Evolutionary conservation across 495 filamentous ascomycete genomes (phyloP).

Genomic region (Apiosordaria backusii): DNA sequence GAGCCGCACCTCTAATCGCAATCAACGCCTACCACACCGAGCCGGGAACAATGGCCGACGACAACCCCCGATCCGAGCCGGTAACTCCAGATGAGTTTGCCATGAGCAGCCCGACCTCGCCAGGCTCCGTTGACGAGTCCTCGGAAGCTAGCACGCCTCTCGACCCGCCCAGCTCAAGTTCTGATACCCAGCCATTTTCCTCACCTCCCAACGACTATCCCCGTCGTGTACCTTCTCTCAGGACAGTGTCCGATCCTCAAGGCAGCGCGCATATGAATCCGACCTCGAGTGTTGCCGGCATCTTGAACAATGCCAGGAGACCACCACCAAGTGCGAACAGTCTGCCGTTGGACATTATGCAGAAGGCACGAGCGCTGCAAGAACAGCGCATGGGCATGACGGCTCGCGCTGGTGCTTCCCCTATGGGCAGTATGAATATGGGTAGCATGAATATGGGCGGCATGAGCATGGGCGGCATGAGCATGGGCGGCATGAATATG

Average conservation of each 20-base stretch:
- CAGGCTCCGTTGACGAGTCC: constrained; percentile 39
- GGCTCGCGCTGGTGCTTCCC: constrained; percentile 3
- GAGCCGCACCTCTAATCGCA: neutral
- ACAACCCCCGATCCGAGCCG: constrained; percentile 31
- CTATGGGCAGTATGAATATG: constrained; percentile 11
- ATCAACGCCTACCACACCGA: neutral
- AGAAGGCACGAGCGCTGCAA: constrained; percentile 64
- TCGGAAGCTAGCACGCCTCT: constrained; percentile 48
- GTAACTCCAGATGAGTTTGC: constrained; percentile 39
- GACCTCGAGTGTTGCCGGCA: constrained; percentile 77
- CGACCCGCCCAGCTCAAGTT: constrained; percentile 38
- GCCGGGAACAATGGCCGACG: constrained; percentile 32
- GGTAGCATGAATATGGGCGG: constrained; percentile 11
- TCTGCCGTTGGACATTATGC: constrained; percentile 75
- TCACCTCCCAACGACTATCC: constrained; percentile 26
- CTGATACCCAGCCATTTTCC: constrained; percentile 23
- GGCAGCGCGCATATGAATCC: constrained; percentile 56
- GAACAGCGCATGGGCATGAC: constrained; percentile 36
- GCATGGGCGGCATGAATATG: constrained; percentile 18
- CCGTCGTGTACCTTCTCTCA: constrained; percentile 51
- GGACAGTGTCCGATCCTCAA: constrained; percentile 54
- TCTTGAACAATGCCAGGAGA: constrained; percentile 59
- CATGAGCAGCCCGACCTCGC: constrained; percentile 39
- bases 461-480: constrained; percentile 12
- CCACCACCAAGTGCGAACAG: constrained; percentile 44